phyloP scores from a whole-genome alignment of 768 basidiomycete genomes.

The Macrolepiota albuminosa region DNA sequence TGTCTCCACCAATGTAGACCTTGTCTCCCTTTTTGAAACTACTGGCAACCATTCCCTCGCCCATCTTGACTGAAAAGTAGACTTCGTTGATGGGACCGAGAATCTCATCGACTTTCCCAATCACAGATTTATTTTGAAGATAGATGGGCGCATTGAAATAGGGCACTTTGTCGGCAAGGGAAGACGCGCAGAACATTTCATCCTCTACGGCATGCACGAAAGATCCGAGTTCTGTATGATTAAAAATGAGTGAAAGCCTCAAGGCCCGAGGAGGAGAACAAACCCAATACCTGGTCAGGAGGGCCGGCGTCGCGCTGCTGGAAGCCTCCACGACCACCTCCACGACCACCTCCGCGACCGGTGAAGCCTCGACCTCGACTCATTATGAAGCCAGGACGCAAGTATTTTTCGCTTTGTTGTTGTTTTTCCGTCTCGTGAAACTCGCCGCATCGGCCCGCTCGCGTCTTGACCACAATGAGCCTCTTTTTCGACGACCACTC shows the following conservation, averaged over 20 bases:
- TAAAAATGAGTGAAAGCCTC: not conserved
- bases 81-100: conserved; percentile 99
- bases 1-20: conserved; percentile 96
- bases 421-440: conserved; percentile 9
- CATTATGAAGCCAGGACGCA: conserved; percentile 4
- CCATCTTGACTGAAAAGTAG: conserved; percentile 97
- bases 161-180: conserved; percentile 86
- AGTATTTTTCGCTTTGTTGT: conserved; percentile 13
- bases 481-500: conserved; percentile 23
- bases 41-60: conserved; percentile 89
- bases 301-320: conserved; percentile 72
- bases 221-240: conserved; percentile 75
- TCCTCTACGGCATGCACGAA: conserved; percentile 96
- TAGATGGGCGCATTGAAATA: conserved; percentile 99
- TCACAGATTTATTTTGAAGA: conserved; percentile 90
- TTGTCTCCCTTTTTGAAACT: conserved; percentile 98
- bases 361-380: conserved; percentile 40
- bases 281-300: conserved; percentile 75
- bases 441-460: conserved; percentile 1
- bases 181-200: conserved; percentile 93
- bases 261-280: conserved; percentile 15
- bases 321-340: conserved; percentile 67
- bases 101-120: conserved; percentile 98
- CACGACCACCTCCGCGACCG: conserved; percentile 53
- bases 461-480: conserved; percentile 18